Conservation (phyloP, 1,139 yeast species). For the Debaryomyces singareniensis region DNA sequence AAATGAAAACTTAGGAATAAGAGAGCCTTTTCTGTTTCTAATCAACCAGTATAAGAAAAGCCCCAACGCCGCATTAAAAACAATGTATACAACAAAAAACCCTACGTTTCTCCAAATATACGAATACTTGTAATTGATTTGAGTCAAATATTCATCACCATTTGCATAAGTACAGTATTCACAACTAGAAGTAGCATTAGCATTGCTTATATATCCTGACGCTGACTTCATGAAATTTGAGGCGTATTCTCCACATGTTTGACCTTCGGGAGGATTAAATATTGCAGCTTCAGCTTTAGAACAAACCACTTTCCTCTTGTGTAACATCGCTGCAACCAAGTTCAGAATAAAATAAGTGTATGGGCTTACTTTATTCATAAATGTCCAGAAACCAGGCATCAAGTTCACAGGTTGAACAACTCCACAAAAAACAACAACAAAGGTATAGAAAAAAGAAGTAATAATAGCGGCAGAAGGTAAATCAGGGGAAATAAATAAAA, state of each 20-base stretch:
- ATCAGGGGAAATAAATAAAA: conserved; percentile 55
- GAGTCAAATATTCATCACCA: conserved; percentile 48
- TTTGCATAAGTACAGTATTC: conserved; percentile 48
- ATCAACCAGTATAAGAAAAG: conserved; percentile 15
- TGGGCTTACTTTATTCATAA: conserved; percentile 66
- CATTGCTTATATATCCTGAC: conserved; percentile 52
- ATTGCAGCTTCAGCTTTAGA: conserved; percentile 40
- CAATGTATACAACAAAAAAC: conserved; percentile 47
- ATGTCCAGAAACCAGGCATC: conserved; percentile 64
- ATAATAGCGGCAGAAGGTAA: conserved; percentile 57
- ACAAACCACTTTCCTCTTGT: conserved; percentile 52
- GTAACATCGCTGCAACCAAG: conserved; percentile 45
- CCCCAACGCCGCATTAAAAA: conserved; percentile 39
- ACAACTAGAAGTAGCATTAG: conserved; percentile 48
- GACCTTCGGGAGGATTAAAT: conserved; percentile 52
- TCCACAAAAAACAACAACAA: conserved; percentile 56
- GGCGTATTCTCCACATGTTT: conserved; percentile 55
- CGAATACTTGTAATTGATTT: conserved; percentile 37
- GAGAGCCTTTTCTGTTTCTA: conserved; percentile 4
- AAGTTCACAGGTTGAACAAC: conserved; percentile 51
- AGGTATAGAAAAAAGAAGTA: conserved; percentile 45
- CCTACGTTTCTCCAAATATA: conserved; percentile 66
- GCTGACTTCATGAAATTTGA: conserved; percentile 11
- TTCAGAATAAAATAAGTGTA: conserved; percentile 63
- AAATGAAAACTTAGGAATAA: conserved; percentile 2